Conservation (phyloP, 768 basidiomycete species). For the Leccinum sublutescens region DNA sequence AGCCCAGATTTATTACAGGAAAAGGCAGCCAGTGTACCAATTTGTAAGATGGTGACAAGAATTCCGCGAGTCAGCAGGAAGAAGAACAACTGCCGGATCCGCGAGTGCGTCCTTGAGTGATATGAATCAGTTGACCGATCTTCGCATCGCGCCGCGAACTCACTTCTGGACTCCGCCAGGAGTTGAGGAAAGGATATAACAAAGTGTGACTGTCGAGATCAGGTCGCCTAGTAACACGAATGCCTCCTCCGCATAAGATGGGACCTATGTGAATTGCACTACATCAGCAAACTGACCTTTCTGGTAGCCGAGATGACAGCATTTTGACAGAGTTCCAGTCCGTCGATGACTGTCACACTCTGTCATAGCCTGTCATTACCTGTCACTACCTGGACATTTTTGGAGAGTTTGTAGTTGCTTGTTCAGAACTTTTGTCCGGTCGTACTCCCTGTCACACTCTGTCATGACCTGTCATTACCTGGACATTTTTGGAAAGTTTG, state of each 20-base stretch:
- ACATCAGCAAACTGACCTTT: not conserved
- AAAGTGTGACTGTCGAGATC: slow-evolving; percentile 8
- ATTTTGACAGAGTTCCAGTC: no score
- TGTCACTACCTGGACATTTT: no score
- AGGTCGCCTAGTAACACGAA: slow-evolving; percentile 8
- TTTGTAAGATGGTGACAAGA: slow-evolving; percentile 15
- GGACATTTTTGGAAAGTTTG: no score
- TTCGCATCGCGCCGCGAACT: not conserved
- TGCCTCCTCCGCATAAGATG: slow-evolving; percentile 4
- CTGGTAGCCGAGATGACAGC: no score
- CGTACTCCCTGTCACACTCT: no score
- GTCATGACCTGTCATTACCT: no score
- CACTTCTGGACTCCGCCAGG: slow-evolving; percentile 5
- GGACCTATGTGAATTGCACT: not conserved
- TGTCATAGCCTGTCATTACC: no score
- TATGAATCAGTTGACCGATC: not conserved
- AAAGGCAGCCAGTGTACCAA: not conserved
- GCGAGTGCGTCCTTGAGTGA: slow-evolving; percentile 6
- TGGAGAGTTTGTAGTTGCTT: no score
- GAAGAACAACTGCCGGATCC: slow-evolving; percentile 10
- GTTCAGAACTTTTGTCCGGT: no score
- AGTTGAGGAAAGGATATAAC: slow-evolving; percentile 14
- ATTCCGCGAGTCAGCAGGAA: slow-evolving; percentile 15
- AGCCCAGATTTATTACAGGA: not conserved
- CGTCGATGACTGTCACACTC: no score